Conservation (phyloP, 208 protist genomes). For the Acanthamoeba triangularis region DNA sequence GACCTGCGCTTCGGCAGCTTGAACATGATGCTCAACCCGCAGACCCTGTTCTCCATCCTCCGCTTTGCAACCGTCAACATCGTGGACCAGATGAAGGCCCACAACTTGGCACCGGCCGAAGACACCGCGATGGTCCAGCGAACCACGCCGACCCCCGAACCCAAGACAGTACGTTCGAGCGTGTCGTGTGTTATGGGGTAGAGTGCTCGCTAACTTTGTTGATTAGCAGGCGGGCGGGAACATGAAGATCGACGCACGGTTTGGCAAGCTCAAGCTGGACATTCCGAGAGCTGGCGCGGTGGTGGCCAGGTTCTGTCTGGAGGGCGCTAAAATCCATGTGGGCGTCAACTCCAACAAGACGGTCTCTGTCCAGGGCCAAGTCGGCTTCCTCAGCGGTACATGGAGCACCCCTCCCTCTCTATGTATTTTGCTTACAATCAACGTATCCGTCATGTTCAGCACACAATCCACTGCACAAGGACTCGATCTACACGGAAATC, state of each 20-base stretch:
- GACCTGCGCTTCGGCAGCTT: slow-evolving; percentile 52
- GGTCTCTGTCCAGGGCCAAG: slow-evolving; percentile 25
- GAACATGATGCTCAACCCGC: slow-evolving; percentile 60
- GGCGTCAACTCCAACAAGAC: slow-evolving; percentile 48
- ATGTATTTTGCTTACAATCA: background rate
- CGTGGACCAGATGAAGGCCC: slow-evolving; percentile 67
- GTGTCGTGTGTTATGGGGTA: background rate
- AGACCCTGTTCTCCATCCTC: slow-evolving; percentile 54
- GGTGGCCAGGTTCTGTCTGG: slow-evolving; percentile 35
- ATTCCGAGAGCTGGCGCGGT: background rate
- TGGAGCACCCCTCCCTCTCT: background rate
- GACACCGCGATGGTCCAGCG: background rate
- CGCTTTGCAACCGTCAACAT: slow-evolving; percentile 58
- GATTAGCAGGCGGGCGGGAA: background rate
- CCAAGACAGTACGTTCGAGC: background rate
- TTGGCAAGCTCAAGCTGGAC: slow-evolving; percentile 32
- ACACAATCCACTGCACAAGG: slow-evolving; percentile 7
- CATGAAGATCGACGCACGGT: slow-evolving; percentile 53
- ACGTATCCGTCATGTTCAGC: background rate
- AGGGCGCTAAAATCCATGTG: slow-evolving; percentile 40
- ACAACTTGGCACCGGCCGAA: background rate
- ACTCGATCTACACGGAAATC: slow-evolving; percentile 44
- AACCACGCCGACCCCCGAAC: background rate
- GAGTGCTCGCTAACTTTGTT: background rate
- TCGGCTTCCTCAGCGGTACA: slow-evolving; percentile 34